A percentile compares a stretch with the other conserved stretches of the same genome.
phyloP scores from a whole-genome alignment of 208 protist species.

The Acanthamoeba lenticulata region DNA sequence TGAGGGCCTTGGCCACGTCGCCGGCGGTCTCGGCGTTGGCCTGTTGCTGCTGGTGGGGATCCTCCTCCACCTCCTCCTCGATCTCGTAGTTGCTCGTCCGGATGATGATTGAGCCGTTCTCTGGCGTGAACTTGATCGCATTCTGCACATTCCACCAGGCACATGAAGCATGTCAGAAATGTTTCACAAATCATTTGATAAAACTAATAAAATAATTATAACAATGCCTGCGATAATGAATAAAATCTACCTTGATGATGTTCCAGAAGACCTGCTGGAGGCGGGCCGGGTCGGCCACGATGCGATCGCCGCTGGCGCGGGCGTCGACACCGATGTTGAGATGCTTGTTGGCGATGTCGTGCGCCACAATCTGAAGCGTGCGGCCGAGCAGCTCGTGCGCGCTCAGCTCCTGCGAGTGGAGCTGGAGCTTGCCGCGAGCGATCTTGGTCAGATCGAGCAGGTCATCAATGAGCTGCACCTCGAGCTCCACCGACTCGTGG shows the following conservation, averaged over 20 bases:
- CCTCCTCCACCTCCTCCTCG: conserved; percentile 44
- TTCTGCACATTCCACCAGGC: not conserved
- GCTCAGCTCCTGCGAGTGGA: conserved; percentile 23
- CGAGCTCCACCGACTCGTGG: conserved; percentile 36
- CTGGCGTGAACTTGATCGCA: conserved; percentile 61
- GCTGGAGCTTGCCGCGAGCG: not conserved
- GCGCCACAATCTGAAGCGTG: not conserved
- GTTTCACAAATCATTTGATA: no score
- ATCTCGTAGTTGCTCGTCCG: conserved; percentile 40
- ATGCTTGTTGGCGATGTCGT: conserved; percentile 16
- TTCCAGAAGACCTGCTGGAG: conserved; percentile 58
- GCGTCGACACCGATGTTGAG: not conserved
- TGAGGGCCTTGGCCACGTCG: not conserved
- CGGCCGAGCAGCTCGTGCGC: conserved; percentile 18
- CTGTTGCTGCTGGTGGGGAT: not conserved
- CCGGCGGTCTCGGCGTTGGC: not conserved
- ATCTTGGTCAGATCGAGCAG: conserved; percentile 55
- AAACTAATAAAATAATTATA: no score
- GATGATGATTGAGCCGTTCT: conserved; percentile 26
- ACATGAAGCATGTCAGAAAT: no score
- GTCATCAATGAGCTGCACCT: conserved; percentile 56
- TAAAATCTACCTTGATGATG: not conserved
- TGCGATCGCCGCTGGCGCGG: not conserved
- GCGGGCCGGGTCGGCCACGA: not conserved
- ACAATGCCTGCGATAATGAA: no score